Conservation (phyloP, 2,329 filamentous ascomycete species). For the Nemania abortiva region DNA sequence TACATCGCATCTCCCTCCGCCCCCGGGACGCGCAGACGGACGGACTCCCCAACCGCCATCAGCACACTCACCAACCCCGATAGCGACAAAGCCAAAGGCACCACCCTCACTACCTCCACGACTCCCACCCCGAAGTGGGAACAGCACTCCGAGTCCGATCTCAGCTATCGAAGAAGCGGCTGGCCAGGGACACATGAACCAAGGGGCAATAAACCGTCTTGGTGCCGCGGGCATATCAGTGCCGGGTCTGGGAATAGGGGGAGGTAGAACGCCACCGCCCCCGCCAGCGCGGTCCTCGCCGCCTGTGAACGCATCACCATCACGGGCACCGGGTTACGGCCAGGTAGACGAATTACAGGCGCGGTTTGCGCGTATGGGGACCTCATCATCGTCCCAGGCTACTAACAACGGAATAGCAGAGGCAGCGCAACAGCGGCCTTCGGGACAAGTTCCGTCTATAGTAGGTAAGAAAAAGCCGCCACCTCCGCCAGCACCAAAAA, state of each 20-base stretch:
- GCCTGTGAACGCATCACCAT: conserved; percentile 37
- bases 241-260: conserved; percentile 78
- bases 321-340: conserved; percentile 27
- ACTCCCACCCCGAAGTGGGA: conserved; percentile 72
- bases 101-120: conserved; percentile 74
- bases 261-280: conserved; percentile 51
- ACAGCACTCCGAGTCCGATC: conserved; percentile 59
- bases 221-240: conserved; percentile 82
- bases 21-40: conserved; percentile 65
- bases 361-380: conserved; percentile 70
- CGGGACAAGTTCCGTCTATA: conserved; percentile 23
- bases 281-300: conserved; percentile 46
- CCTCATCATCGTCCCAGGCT: conserved; percentile 14
- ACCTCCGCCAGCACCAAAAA: conserved; percentile 59
- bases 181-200: conserved; percentile 57
- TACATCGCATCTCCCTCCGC: conserved; percentile 76
- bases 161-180: conserved; percentile 36
- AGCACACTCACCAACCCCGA: conserved; percentile 2
- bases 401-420: conserved; percentile 46
- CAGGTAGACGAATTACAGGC: conserved; percentile 76
- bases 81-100: conserved; percentile 32
- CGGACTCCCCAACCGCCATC: conserved; percentile 25
- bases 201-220: conserved; percentile 73
- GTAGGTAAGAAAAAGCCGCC: conserved; percentile 65
- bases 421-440: conserved; percentile 53